Conservation (phyloP, 257 asterid species). For the Gentiana macrophylla region DNA sequence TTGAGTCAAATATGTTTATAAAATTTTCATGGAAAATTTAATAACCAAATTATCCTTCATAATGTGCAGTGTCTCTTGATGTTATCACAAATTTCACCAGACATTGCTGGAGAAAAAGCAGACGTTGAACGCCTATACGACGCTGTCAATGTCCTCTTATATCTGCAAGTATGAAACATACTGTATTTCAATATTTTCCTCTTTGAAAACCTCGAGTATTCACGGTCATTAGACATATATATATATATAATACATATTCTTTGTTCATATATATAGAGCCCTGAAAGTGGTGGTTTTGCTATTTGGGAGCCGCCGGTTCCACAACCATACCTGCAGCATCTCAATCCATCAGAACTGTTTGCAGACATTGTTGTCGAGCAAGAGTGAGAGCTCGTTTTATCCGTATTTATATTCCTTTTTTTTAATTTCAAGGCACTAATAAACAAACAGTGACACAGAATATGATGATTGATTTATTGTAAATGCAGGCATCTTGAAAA, state of each 20-base stretch:
- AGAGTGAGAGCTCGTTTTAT: slow-evolving; percentile 32
- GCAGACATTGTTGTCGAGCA: slow-evolving; percentile 69
- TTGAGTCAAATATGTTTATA: background rate
- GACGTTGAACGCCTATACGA: slow-evolving; percentile 21
- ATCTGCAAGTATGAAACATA: slow-evolving; percentile 14
- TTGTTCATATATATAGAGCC: slow-evolving; percentile 10
- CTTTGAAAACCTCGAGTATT: background rate
- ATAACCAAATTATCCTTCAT: background rate
- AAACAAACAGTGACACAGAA: no score
- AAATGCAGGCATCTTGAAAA: slow-evolving; percentile 49
- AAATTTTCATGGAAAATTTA: no score
- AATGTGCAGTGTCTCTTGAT: slow-evolving; percentile 28
- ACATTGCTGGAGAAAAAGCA: slow-evolving; percentile 22
- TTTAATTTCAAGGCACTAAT: no score
- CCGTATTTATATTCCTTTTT: background rate
- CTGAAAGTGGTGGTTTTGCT: slow-evolving; percentile 26
- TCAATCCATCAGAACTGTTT: slow-evolving; percentile 76
- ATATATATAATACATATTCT: no score
- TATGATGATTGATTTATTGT: background rate
- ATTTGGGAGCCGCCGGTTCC: slow-evolving; percentile 33
- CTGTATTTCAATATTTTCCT: background rate
- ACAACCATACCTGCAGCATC: slow-evolving; percentile 54
- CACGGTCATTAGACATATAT: no score
- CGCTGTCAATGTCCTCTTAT: slow-evolving; percentile 21
- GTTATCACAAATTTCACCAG: slow-evolving; percentile 19